Evolutionary conservation across 2,329 filamentous ascomycete species (phyloP).

Genomic region (Geosmithia morbida): DNA sequence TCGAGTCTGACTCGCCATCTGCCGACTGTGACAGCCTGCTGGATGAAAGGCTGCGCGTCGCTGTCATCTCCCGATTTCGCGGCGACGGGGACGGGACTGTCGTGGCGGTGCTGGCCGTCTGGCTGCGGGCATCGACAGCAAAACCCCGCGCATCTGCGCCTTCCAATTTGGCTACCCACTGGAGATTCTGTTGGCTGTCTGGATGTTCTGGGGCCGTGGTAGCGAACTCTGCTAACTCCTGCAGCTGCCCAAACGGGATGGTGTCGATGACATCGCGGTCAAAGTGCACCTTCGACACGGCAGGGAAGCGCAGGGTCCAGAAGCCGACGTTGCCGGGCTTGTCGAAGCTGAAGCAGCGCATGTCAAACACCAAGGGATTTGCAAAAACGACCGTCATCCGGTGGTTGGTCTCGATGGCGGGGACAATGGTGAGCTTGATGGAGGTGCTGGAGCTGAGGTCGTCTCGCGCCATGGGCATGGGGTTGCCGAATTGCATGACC

Average conservation of each 20-base stretch:
- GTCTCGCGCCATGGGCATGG: conserved; percentile 19
- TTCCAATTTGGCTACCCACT: conserved; percentile 49
- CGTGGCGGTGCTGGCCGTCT: conserved; percentile 21
- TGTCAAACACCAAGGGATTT: conserved; percentile 61
- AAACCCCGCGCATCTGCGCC: conserved; percentile 30
- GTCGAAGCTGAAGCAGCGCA: conserved; percentile 69
- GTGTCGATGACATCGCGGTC: conserved; percentile 59
- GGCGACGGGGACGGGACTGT: conserved; percentile 20
- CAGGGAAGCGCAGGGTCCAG: conserved; percentile 64
- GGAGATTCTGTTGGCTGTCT: conserved; percentile 43
- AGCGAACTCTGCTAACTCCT: conserved; percentile 47
- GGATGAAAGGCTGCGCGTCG: neutral
- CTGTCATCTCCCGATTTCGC: neutral
- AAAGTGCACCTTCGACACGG: conserved; percentile 61
- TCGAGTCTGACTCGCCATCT: too few species aligned
- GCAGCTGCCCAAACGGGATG: conserved; percentile 55
- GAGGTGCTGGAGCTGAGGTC: conserved; percentile 3
- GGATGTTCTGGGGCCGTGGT: conserved; percentile 31
- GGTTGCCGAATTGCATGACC: conserved; percentile 33
- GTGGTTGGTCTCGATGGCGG: conserved; percentile 21
- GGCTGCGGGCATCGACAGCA: conserved; percentile 27
- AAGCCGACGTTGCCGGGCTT: conserved; percentile 54
- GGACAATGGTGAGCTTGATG: conserved; percentile 31
- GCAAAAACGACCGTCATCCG: conserved; percentile 42
- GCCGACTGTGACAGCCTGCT: neutral